Base-by-base conservation (phyloP, 257 asterid genomes). In the Avicennia marina region DNA sequence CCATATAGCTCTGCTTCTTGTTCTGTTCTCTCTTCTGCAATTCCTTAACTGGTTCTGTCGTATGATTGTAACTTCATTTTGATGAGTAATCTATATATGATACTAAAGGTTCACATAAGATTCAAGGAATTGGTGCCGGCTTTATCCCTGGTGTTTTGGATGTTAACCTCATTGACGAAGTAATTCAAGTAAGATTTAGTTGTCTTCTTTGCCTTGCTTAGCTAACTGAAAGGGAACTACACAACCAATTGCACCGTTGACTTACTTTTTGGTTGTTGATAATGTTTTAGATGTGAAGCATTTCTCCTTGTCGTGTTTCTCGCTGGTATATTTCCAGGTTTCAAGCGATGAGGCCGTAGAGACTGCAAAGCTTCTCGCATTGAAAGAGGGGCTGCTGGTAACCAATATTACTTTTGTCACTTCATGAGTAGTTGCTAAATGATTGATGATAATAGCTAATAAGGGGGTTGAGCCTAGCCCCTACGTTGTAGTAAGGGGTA, bases 101-200 rank as follows among this genome's bases (percentile, higher is more conserved):
- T 77, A 67, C 59, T 65, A 47, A 68, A 89, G 98, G 98, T 53
- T 93, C 94, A 1, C 98, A 90, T 75, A 87, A 90, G 79, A 90
- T 90, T 74, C 98, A 90, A 80, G 98, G 98, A 64, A 83, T 90
- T 49, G 98, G 98, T 62, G 98, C 98, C 21, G 98, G 98, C 65
- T 87, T 90, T 53, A 50, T 90, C 65, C 96, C 95, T 39, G 96
- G 80, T 42, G 95, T 90, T 62, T 67, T 87, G 73, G 90, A 90
- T n/a, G 85, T 77, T 32, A 51, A 63, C 53, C 77, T 90, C 62
- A 68, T 90, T 2, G 94, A 87, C 56, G 98, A 87, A 83, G 96
- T 90, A 39, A 65, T 90, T 70, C 96, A 87, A 73, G 98, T 87
- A 80, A 78, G 93, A 50, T 38, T 38, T 20, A 17, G 36, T 29